phyloP scores from a whole-genome alignment of 2,329 filamentous ascomycete species.

The Hymenoscyphus salicellus region DNA sequence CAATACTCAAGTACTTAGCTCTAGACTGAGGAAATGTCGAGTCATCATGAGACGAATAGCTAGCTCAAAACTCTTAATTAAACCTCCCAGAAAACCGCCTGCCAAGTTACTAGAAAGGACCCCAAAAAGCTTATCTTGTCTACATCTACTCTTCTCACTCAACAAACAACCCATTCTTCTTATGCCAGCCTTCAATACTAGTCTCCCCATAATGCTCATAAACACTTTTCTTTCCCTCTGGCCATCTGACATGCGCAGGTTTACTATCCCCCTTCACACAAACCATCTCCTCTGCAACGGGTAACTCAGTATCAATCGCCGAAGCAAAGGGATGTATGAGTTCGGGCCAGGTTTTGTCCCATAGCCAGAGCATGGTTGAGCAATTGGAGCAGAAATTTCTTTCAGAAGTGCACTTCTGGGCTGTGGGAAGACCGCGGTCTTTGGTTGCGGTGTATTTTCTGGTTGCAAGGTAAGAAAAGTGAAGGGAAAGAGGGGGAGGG shows the following conservation, averaged over 20 bases:
- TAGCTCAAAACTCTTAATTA: conserved; percentile 43
- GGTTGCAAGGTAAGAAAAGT: background rate
- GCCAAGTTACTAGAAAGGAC: conserved; percentile 86
- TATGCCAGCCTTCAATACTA: conserved; percentile 47
- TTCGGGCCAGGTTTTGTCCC: conserved; percentile 46
- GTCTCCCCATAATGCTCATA: conserved; percentile 39
- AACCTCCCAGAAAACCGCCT: conserved; percentile 81
- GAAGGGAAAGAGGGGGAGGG: background rate
- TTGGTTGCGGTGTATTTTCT: conserved; percentile 47
- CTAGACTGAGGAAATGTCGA: too few species aligned
- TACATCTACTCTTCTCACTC: conserved; percentile 12
- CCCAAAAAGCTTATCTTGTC: conserved; percentile 56
- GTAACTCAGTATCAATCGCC: conserved; percentile 47
- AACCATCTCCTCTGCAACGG: conserved; percentile 45
- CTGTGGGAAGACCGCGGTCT: conserved; percentile 41
- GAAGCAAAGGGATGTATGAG: conserved; percentile 49
- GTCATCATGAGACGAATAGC: too few species aligned
- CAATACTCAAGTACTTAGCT: too few species aligned
- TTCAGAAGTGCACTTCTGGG: conserved; percentile 42
- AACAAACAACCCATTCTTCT: conserved; percentile 36
- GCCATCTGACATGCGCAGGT: conserved; percentile 46
- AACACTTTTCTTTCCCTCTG: conserved; percentile 45
- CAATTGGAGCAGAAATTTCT: conserved; percentile 48
- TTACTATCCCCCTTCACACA: conserved; percentile 45
- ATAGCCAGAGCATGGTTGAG: conserved; percentile 47